Evolutionary conservation across 345 rosid genomes (phyloP).

Genomic region (Camelina laxa): DNA sequence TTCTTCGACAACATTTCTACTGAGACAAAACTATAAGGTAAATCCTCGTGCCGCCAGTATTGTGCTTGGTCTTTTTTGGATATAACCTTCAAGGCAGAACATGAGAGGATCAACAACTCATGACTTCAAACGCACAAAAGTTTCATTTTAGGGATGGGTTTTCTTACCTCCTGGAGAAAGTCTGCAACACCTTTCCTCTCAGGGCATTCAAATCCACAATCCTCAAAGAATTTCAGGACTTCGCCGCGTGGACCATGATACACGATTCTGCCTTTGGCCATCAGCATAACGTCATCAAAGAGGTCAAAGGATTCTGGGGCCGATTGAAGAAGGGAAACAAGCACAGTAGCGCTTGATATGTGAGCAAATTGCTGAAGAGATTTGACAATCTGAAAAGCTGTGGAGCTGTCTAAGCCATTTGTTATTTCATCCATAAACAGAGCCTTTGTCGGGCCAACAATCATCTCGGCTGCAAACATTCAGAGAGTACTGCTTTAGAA

Average conservation of each 20-base stretch:
- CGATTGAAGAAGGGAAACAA: conserved; percentile 83
- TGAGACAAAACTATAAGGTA: conserved; percentile 64
- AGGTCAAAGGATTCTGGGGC: conserved; percentile 80
- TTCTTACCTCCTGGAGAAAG: conserved; percentile 77
- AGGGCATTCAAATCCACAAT: conserved; percentile 73
- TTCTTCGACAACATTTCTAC: conserved; percentile 65
- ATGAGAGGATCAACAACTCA: conserved; percentile 22
- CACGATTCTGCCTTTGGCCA: conserved; percentile 74
- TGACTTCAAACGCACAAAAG: conserved; percentile 5
- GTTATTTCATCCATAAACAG: conserved; percentile 78
- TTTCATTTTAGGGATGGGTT: background rate
- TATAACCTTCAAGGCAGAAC: conserved; percentile 48
- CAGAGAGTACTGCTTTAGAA: conserved; percentile 4
- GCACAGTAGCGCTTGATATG: conserved; percentile 60
- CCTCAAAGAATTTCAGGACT: conserved; percentile 68
- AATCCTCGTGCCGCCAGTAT: conserved; percentile 66
- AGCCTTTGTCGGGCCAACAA: conserved; percentile 67
- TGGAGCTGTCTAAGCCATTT: conserved; percentile 85
- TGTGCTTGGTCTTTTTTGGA: conserved; percentile 89
- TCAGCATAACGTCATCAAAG: conserved; percentile 74
- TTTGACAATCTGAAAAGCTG: conserved; percentile 78
- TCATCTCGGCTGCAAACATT: conserved; percentile 62
- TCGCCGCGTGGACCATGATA: conserved; percentile 77
- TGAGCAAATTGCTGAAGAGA: conserved; percentile 68
- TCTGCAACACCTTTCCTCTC: conserved; percentile 86